Conservation (phyloP, 495 filamentous ascomycete genomes). For the Hyaloscypha hepaticicola region DNA sequence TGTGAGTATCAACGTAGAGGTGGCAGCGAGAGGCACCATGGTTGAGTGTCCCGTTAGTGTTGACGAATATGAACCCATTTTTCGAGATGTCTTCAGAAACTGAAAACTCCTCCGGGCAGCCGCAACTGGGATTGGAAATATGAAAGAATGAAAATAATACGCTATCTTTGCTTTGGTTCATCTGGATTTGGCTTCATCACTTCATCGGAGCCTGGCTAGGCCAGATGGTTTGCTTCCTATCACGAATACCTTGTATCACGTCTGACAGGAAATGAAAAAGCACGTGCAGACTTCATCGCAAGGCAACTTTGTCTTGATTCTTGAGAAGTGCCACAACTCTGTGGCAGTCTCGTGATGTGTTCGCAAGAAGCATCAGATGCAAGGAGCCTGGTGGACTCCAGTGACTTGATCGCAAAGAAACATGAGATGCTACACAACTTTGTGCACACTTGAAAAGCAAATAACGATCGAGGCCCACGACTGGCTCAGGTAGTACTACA, state of each 20-base stretch:
- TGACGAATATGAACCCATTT: constrained; percentile 1
- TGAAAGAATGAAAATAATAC: background rate
- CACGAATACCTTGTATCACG: background rate
- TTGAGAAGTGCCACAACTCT: background rate
- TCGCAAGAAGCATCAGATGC: background rate
- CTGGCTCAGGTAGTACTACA: background rate
- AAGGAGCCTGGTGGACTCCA: background rate
- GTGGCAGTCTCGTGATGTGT: background rate
- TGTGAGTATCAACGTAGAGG: background rate
- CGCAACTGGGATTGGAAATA: background rate
- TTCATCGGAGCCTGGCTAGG: background rate
- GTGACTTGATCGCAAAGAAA: constrained; percentile 2
- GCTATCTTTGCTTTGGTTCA: background rate
- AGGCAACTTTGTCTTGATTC: background rate
- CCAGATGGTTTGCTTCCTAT: constrained; percentile 2
- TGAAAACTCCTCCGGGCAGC: background rate
- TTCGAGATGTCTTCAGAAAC: background rate
- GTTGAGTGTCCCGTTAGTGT: background rate
- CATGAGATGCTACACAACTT: background rate
- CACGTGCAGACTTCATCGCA: background rate
- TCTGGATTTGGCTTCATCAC: background rate
- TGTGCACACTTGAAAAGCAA: background rate
- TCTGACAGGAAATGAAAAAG: background rate
- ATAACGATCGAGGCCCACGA: background rate
- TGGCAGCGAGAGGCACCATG: background rate